A percentile compares a stretch with the other conserved stretches of the same genome.
phyloP scores from a whole-genome alignment of 495 filamentous ascomycete genomes.

The Bacidia gigantensis region DNA sequence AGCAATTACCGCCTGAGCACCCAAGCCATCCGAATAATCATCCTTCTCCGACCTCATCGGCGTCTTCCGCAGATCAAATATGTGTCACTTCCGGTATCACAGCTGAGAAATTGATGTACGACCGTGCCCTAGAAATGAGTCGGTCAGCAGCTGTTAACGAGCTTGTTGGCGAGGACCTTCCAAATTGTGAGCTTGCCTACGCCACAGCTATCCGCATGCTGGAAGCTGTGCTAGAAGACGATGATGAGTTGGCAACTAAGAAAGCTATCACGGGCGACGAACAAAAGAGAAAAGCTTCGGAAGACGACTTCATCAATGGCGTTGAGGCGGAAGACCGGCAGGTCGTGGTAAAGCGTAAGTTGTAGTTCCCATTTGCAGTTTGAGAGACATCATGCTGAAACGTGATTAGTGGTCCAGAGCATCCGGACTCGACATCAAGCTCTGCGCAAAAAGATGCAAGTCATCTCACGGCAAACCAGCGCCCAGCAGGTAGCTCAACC shows the following conservation, averaged over 20 bases:
- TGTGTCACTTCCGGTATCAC: slow-evolving; percentile 64
- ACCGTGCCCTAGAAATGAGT: slow-evolving; percentile 93
- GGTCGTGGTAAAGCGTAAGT: slow-evolving; percentile 54
- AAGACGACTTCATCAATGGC: slow-evolving; percentile 33
- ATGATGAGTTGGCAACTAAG: slow-evolving; percentile 44
- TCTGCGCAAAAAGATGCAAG: slow-evolving; percentile 43
- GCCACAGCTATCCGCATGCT: slow-evolving; percentile 83
- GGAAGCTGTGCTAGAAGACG: slow-evolving; percentile 81
- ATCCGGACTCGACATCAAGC: slow-evolving; percentile 40
- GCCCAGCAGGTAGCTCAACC: slow-evolving; percentile 9
- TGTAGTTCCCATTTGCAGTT: slow-evolving; percentile 8
- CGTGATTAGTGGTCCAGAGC: slow-evolving; percentile 39
- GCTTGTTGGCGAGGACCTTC: slow-evolving; percentile 77
- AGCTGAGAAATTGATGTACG: slow-evolving; percentile 95
- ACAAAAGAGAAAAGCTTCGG: slow-evolving; percentile 29
- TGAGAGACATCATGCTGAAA: slow-evolving; percentile 20
- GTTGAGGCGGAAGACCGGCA: slow-evolving; percentile 62
- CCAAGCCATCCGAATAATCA: slow-evolving; percentile 75
- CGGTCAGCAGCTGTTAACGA: slow-evolving; percentile 88
- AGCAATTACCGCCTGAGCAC: slow-evolving; percentile 68
- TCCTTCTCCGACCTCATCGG: slow-evolving; percentile 35
- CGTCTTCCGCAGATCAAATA: slow-evolving; percentile 46
- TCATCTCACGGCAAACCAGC: slow-evolving; percentile 35
- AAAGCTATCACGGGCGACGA: slow-evolving; percentile 24
- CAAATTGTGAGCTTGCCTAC: slow-evolving; percentile 85